phyloP scores from a whole-genome alignment of 768 basidiomycete species.

The Lentinula boryana region DNA sequence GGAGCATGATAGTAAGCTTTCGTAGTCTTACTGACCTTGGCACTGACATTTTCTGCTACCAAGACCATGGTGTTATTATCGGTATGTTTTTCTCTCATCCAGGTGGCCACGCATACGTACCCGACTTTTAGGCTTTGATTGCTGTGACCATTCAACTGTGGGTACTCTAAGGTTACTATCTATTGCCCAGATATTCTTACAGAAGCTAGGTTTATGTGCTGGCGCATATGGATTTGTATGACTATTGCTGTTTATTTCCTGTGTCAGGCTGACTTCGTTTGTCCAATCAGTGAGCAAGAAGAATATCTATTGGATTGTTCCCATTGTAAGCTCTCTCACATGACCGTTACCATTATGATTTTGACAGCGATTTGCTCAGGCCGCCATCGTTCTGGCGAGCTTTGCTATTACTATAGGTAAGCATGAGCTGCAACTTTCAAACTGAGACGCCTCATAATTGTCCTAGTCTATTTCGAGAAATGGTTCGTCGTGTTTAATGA shows the following conservation, averaged over 20 bases:
- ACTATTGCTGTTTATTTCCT: not conserved
- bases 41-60: not conserved
- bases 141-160: not conserved
- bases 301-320: not conserved
- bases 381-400: not conserved
- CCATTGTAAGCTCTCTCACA: not conserved
- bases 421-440: not conserved
- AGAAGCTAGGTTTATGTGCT: slow-evolving; percentile 1
- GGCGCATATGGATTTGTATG: slow-evolving; percentile 4
- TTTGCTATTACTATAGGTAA: slow-evolving; percentile 1
- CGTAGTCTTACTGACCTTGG: not conserved
- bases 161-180: not conserved
- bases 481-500: not conserved
- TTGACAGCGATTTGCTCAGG: not conserved
- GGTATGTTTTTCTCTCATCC: not conserved
- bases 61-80: slow-evolving; percentile 4
- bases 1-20: slow-evolving; percentile 5
- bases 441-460: not conserved
- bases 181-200: no score
- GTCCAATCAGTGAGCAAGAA: not conserved
- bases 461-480: not conserved
- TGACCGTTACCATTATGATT: no score
- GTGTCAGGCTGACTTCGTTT: not conserved
- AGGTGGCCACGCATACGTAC: not conserved
- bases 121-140: not conserved